Evolutionary conservation across 345 rosid genomes (phyloP).

Genomic region (Leavenworthia alabamica): DNA sequence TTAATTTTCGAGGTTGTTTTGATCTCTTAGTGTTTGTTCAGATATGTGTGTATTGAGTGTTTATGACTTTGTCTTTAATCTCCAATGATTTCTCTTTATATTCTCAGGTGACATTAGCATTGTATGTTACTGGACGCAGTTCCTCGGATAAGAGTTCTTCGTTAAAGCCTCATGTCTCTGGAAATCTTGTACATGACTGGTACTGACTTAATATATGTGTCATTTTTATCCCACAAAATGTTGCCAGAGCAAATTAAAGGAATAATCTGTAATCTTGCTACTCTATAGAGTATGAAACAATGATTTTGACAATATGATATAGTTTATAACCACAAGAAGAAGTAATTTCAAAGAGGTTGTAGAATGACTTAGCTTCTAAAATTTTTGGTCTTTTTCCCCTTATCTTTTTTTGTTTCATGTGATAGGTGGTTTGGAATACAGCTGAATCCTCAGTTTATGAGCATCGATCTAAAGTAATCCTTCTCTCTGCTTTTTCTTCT

Average conservation of each 20-base stretch:
- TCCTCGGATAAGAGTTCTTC: slow-evolving; percentile 56
- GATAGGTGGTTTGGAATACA: slow-evolving; percentile 91
- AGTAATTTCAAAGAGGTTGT: not conserved
- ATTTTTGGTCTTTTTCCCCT: not conserved
- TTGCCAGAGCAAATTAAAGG: not conserved
- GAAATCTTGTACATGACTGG: slow-evolving; percentile 80
- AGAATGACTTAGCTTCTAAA: not conserved
- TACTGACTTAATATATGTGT: too few relatives aligned
- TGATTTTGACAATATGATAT: not conserved
- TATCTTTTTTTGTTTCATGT: slow-evolving; percentile 20
- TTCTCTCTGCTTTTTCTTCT: not conserved
- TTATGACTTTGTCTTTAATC: not conserved
- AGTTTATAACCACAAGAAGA: not conserved
- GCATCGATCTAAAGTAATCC: slow-evolving; percentile 86
- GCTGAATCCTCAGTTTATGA: slow-evolving; percentile 78
- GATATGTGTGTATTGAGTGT: not conserved
- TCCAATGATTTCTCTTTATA: slow-evolving; percentile 1
- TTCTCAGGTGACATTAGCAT: slow-evolving; percentile 49
- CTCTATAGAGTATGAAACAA: not conserved
- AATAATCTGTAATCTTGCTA: not conserved
- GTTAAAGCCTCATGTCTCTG: slow-evolving; percentile 62
- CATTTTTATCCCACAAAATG: not conserved
- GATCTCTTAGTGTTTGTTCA: not conserved
- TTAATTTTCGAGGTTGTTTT: not conserved
- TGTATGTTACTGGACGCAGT: slow-evolving; percentile 58